Base-by-base conservation (phyloP, 2,329 filamentous ascomycete genomes). In the Alternaria solani region DNA sequence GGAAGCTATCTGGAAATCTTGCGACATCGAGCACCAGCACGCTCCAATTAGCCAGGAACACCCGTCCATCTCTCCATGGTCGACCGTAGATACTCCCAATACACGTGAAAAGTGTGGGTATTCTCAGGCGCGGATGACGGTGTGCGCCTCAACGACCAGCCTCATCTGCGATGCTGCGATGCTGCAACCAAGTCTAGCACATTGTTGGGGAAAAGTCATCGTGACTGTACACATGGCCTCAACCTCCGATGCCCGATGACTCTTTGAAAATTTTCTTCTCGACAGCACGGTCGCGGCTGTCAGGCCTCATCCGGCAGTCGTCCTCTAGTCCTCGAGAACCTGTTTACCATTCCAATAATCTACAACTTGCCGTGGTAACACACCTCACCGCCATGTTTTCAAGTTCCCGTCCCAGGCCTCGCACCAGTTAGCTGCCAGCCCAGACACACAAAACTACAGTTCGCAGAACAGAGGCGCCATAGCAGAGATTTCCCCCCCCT, bases 331-430 rank as follows among this genome's bases (percentile, higher is more conserved):
- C 51, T 62, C 38, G 39, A n/a, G 51, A 47, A 54, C 30, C 23
- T 30, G 52, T 47, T 48, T 55, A 30, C 43, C 43, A 18, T 43
- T 41, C 49, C 53, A 48, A 62, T 52, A 57, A 48, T 64, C 55
- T 54, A 64, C 57, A 55, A 56, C 60, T 20, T 51, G 23, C 59
- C 47, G 58, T 59, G 44, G 23, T 36, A 58, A 23, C 38, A 41
- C 28, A 62, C 41, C 63, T 67, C 71, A 76, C 73, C 73, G 71
- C 73, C 64, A 62, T 64, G 63, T 62, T 63, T 71, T 67, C 60
- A 66, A 62, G 65, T 71, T 69, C 62, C 39, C 51, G 54, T 67
- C 66, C 62, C 49, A 51, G 28, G 51, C 48, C 51, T 64, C 58
- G 67, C 63, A 68, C 74, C 74, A 75, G 70, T 66, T 69, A 75